A percentile compares a stretch with the other conserved stretches of the same genome.
phyloP scores from a whole-genome alignment of 768 basidiomycete genomes.

The Scleroderma citrinum region DNA sequence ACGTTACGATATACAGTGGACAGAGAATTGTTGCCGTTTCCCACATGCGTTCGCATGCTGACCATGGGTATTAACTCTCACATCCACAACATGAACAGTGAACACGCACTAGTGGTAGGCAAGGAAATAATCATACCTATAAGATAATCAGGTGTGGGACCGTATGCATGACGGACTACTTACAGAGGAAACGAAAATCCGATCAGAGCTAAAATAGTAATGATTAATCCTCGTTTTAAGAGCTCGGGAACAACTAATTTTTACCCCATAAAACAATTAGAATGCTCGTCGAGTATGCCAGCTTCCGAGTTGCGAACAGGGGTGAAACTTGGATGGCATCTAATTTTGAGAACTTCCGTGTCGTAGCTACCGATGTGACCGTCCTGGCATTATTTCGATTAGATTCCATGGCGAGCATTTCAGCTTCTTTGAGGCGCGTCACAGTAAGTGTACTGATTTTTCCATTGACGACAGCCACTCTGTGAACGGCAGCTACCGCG shows the following conservation, averaged over 20 bases:
- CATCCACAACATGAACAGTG: background rate
- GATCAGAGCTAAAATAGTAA: slow-evolving; percentile 53
- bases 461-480: slow-evolving; percentile 57
- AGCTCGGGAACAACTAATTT: slow-evolving; percentile 3
- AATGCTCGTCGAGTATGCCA: slow-evolving; percentile 45
- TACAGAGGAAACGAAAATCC: slow-evolving; percentile 71
- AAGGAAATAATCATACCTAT: slow-evolving; percentile 46
- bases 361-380: slow-evolving; percentile 32
- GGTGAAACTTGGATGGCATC: slow-evolving; percentile 38
- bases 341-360: slow-evolving; percentile 36
- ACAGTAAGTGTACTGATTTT: slow-evolving; percentile 42
- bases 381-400: slow-evolving; percentile 12
- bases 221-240: background rate
- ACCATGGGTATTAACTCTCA: background rate
- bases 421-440: slow-evolving; percentile 37
- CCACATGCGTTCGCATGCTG: slow-evolving; percentile 60
- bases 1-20: slow-evolving; percentile 75
- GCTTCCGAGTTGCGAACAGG: slow-evolving; percentile 44
- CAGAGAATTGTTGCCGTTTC: slow-evolving; percentile 58
- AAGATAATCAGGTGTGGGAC: background rate
- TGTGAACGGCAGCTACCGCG: slow-evolving; percentile 59
- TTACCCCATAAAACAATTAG: slow-evolving; percentile 49
- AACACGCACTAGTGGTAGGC: slow-evolving; percentile 43
- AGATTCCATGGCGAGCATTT: slow-evolving; percentile 6
- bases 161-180: slow-evolving; percentile 10